Evolutionary conservation across 139 green algal species (phyloP).

Genomic region (Auxenochlorella pyrenoidosa): DNA sequence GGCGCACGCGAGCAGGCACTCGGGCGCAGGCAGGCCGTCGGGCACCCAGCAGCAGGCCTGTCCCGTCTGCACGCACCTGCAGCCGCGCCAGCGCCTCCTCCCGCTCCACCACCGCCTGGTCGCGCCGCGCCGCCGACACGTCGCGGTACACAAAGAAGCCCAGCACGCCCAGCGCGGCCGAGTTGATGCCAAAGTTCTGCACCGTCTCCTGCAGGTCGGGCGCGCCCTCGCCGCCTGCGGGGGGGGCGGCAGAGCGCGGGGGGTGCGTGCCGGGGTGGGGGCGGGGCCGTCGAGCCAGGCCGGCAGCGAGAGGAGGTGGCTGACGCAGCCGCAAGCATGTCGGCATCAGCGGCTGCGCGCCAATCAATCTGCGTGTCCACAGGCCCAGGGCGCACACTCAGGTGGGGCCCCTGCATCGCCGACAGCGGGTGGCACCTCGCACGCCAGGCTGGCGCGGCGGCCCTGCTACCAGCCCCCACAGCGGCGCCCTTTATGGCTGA

Average conservation of each 20-base stretch:
- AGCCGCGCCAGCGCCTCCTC: constrained; percentile 87
- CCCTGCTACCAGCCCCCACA: too few species aligned
- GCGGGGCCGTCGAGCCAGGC: too few species aligned
- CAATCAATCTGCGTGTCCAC: too few species aligned
- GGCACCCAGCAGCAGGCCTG: background rate
- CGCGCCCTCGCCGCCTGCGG: constrained; percentile 70
- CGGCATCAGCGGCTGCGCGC: too few species aligned
- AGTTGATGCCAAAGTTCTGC: constrained; percentile 89
- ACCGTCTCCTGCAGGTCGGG: constrained; percentile 79
- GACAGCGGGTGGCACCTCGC: too few species aligned
- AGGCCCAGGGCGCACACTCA: too few species aligned
- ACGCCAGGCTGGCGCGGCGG: too few species aligned
- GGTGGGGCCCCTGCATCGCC: background rate
- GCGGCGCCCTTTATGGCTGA: too few species aligned
- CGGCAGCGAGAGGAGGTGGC: too few species aligned
- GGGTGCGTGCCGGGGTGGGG: too few species aligned
- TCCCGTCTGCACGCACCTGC: constrained; percentile 67
- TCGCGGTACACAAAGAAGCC: constrained; percentile 83
- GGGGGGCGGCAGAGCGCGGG: background rate
- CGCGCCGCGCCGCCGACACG: constrained; percentile 54
- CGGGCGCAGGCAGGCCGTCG: background rate
- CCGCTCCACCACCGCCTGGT: constrained; percentile 61
- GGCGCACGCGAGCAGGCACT: background rate
- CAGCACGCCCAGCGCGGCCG: constrained; percentile 63
- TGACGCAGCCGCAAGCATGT: too few species aligned